phyloP scores from a whole-genome alignment of 441 rosid species.

The Populus trichocarpa region DNA sequence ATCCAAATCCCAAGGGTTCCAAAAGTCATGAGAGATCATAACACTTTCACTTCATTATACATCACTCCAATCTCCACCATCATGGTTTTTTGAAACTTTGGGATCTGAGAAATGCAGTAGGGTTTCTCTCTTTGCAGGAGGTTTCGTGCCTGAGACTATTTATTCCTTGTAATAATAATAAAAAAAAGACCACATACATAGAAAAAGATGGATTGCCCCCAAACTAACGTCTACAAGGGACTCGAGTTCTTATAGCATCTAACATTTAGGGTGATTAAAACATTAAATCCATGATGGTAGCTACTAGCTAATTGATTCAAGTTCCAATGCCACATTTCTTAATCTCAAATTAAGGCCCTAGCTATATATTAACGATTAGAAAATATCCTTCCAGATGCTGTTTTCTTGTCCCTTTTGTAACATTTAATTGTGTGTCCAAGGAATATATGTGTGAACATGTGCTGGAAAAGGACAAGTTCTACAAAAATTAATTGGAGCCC shows the following conservation, averaged over 20 bases:
- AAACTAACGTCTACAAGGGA: not conserved
- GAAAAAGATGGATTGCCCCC: not conserved
- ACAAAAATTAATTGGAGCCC: not conserved
- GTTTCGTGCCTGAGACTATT: too few species aligned
- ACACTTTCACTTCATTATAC: not conserved
- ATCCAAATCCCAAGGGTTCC: constrained; percentile 18
- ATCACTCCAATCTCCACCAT: not conserved
- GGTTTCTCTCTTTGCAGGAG: too few species aligned
- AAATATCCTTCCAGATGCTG: not conserved
- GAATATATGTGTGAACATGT: not conserved
- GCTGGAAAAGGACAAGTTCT: not conserved
- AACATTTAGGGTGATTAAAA: too few species aligned
- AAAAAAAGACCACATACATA: not conserved
- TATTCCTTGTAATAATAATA: too few species aligned
- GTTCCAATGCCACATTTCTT: not conserved
- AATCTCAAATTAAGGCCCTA: not conserved
- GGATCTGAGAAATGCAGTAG: not conserved
- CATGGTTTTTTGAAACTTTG: not conserved
- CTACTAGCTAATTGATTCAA: not conserved
- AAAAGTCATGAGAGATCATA: constrained; percentile 5
- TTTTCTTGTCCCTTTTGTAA: not conserved
- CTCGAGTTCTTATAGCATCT: not conserved
- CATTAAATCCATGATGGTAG: too few species aligned
- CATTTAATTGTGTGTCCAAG: not conserved
- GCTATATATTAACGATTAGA: too few species aligned